Evolutionary conservation across 2,329 filamentous ascomycete species (phyloP), one percentile per base, ranked within the genome.

Genomic region (Fonsecaea monophora): DNA sequence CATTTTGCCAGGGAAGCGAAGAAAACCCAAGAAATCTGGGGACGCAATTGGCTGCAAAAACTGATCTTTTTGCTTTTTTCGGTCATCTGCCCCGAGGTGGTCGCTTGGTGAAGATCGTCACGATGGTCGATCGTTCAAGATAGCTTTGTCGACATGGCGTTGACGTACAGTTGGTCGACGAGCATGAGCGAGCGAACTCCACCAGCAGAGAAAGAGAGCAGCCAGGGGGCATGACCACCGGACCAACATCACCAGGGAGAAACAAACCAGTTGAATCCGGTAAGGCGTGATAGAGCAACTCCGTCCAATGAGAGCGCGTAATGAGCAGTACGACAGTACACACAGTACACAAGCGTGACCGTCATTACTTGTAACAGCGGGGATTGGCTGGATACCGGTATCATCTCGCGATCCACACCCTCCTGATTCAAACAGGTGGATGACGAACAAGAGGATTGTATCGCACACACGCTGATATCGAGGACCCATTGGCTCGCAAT

Each of bases 311-410:
- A 53, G 34, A 53, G 30, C n/a, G 9, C n/a, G 63, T 55, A 62
- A 8, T n/a, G 15, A 54, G 6, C 50, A 50, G 56, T 15, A 30
- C 64, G 66, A 25, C 25, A 25, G 25, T 25, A 25, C 25, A 25
- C 25, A 68, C 67, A 65, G 62, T 68, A 71, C 70, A 56, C 30
- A 45, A 25, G 34, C 53, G 56, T 64, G 67, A 70, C 53, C 57
- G 70, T 70, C 61, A 70, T 68, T 60, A 66, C 60, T 35, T 34
- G 68, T 71, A 70, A 64, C 62, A 60, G 58, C 34, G 25, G 34
- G 65, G 53, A 70, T 69, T 69, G 67, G 69, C 56, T 34, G 42
- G 50, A 55, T 7, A n/a, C 60, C 63, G 62, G 54, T 63, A 32
- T 38, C 9, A 57, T 32, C 66, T 60, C 4, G 56, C 12, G 38